Conservation (phyloP, 495 filamentous ascomycete species). For the Penicillium ochrochloron region DNA sequence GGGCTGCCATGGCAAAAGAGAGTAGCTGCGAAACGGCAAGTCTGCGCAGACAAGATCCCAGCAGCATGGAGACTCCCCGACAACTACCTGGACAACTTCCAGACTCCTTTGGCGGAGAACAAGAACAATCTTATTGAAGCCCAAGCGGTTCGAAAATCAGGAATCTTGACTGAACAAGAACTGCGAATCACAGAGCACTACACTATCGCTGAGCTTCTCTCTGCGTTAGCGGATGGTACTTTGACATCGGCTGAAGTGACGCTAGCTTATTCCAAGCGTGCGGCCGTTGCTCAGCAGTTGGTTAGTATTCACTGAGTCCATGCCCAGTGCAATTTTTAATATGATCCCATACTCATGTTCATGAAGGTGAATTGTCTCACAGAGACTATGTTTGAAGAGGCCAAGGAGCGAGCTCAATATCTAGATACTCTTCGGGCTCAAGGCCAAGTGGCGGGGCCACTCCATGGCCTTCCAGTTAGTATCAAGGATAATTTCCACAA, state of each 20-base stretch:
- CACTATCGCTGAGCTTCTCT: constrained; percentile 46
- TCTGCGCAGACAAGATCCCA: constrained; percentile 39
- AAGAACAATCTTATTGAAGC: constrained; percentile 29
- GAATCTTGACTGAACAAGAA: constrained; percentile 42
- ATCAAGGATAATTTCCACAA: constrained; percentile 65
- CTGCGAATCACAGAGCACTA: constrained; percentile 54
- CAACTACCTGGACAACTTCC: constrained; percentile 16
- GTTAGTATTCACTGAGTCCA: constrained; percentile 16
- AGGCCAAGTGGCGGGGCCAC: constrained; percentile 54
- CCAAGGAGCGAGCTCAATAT: constrained; percentile 37
- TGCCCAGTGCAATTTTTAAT: background rate
- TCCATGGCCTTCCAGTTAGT: constrained; percentile 67
- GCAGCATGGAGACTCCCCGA: constrained; percentile 27
- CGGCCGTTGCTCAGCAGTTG: constrained; percentile 60
- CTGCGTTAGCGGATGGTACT: constrained; percentile 27
- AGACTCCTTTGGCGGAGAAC: constrained; percentile 18
- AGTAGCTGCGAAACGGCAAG: constrained; percentile 39
- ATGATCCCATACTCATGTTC: background rate
- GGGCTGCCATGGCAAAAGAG: constrained; percentile 23
- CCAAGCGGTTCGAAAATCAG: constrained; percentile 28
- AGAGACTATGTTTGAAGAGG: constrained; percentile 57
- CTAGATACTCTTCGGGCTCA: constrained; percentile 40
- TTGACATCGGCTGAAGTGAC: constrained; percentile 57
- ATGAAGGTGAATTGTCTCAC: constrained; percentile 57
- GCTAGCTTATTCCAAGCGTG: constrained; percentile 60